Evolutionary conservation across 768 basidiomycete genomes (phyloP).

Genomic region (Lepiota brunneoincarnata): DNA sequence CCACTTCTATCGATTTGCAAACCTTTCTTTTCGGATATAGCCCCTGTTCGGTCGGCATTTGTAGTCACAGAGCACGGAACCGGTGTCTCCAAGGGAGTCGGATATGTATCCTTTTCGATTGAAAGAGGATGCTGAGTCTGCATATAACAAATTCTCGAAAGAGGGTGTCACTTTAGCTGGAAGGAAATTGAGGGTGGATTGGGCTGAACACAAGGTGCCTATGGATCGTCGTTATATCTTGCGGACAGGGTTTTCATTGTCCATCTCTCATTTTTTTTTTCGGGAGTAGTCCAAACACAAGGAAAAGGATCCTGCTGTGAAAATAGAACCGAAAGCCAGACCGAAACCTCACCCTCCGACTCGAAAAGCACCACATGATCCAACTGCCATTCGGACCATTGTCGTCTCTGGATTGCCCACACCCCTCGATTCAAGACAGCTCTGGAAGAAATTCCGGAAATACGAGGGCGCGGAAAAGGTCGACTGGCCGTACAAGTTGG

Average conservation of each 20-base stretch:
- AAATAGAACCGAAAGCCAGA: slow-evolving; percentile 39
- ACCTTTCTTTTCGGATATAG: slow-evolving; percentile 95
- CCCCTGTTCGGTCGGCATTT: slow-evolving; percentile 91
- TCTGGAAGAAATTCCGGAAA: slow-evolving; percentile 90
- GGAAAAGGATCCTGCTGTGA: slow-evolving; percentile 38
- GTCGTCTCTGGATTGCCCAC: slow-evolving; percentile 72
- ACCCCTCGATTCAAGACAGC: slow-evolving; percentile 55
- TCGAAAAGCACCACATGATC: slow-evolving; percentile 50
- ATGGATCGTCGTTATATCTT: not conserved
- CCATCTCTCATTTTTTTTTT: slow-evolving; percentile 6
- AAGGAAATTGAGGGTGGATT: slow-evolving; percentile 69
- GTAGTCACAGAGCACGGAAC: slow-evolving; percentile 80
- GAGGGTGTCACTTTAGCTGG: slow-evolving; percentile 67
- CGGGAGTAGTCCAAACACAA: not conserved
- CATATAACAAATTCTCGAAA: slow-evolving; percentile 60
- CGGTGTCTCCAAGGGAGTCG: slow-evolving; percentile 87
- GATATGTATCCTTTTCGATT: slow-evolving; percentile 93
- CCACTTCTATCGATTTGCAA: slow-evolving; percentile 86
- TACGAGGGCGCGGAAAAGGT: slow-evolving; percentile 72
- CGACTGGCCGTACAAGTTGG: slow-evolving; percentile 60
- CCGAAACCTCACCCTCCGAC: slow-evolving; percentile 31
- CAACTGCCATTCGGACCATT: slow-evolving; percentile 80
- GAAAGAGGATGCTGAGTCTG: slow-evolving; percentile 81
- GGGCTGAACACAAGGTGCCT: slow-evolving; percentile 76
- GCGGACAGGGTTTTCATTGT: slow-evolving; percentile 13